These are phyloP conservation scores for Bauhinia variegata DNA, from an alignment of 306 rosid genomes.

Conservation along the genomic window DNA sequence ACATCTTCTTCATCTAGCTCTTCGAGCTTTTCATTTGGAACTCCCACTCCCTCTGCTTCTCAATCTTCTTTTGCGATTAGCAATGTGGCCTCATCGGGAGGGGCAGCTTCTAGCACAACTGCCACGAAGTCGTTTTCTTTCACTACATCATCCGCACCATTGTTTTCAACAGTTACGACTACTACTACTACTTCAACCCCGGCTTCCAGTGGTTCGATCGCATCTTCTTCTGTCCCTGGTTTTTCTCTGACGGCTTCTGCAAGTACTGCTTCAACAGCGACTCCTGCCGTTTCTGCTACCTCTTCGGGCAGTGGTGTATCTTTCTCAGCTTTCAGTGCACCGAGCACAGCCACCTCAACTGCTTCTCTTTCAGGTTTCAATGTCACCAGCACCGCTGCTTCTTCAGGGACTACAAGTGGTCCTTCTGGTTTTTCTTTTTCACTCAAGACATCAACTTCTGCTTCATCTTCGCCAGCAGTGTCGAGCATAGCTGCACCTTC, in stretches of 20 bases:
- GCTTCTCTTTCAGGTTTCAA: conserved; percentile 20
- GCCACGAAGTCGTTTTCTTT: conserved; percentile 48
- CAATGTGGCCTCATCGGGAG: conserved; percentile 50
- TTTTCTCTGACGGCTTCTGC: conserved; percentile 52
- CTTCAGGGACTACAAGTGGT: conserved; percentile 53
- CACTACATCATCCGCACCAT: conserved; percentile 51
- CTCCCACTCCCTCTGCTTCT: conserved; percentile 51
- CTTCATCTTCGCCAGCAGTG: conserved; percentile 54
- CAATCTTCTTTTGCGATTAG: conserved; percentile 54
- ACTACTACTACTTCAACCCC: conserved; percentile 58
- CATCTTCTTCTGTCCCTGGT: conserved; percentile 49
- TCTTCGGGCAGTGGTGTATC: conserved; percentile 45
- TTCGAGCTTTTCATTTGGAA: conserved; percentile 54
- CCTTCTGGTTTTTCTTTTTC: conserved; percentile 48
- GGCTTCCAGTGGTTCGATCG: conserved; percentile 41
- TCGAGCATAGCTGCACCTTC: conserved; percentile 41
- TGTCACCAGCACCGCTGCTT: conserved; percentile 45
- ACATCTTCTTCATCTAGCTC: conserved; percentile 44
- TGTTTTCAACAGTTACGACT: conserved; percentile 62
- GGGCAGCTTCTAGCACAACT: conserved; percentile 35
- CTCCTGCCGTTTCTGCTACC: conserved; percentile 42
- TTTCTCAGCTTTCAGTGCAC: conserved; percentile 45
- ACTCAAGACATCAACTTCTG: conserved; percentile 39
- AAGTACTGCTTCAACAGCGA: conserved; percentile 27
- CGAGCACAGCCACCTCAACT: conserved; percentile 20